Conservation (phyloP, 2,329 filamentous ascomycete species). For the Fusarium coicis region DNA sequence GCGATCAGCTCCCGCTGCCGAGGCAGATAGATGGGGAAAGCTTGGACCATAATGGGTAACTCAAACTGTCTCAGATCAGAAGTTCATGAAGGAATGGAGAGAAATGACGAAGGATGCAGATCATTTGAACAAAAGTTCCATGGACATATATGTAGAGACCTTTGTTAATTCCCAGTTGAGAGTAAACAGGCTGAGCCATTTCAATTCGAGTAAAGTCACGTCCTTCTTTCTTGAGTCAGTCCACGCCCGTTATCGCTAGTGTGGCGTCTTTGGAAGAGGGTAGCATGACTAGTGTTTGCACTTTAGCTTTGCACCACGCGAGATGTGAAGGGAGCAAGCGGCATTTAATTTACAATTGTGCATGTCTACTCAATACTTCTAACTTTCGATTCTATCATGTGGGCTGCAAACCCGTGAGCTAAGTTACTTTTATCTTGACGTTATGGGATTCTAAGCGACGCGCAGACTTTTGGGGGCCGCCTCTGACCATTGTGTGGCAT, state of each 20-base stretch:
- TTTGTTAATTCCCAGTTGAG: background rate
- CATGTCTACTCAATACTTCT: background rate
- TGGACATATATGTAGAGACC: background rate
- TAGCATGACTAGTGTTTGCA: background rate
- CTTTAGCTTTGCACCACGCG: background rate
- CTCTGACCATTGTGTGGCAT: background rate
- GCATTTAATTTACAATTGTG: too few species aligned
- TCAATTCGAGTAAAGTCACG: background rate
- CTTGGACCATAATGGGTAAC: background rate
- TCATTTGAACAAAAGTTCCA: conserved; percentile 16
- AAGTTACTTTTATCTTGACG: too few species aligned
- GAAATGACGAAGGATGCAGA: background rate
- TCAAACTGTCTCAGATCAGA: background rate
- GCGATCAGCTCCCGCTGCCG: conserved; percentile 5
- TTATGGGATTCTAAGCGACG: background rate
- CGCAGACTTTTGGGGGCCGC: accelerated
- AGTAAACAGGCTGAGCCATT: background rate
- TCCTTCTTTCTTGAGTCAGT: background rate
- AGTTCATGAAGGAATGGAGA: background rate
- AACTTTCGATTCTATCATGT: background rate
- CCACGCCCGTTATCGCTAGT: background rate
- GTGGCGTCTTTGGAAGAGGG: background rate
- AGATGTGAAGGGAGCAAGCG: background rate
- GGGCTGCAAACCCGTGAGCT: accelerated
- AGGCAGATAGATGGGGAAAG: conserved; percentile 6